These are phyloP conservation scores for Luffa aegyptiaca DNA, from an alignment of 306 rosid genomes.

Conservation along the genomic window DNA sequence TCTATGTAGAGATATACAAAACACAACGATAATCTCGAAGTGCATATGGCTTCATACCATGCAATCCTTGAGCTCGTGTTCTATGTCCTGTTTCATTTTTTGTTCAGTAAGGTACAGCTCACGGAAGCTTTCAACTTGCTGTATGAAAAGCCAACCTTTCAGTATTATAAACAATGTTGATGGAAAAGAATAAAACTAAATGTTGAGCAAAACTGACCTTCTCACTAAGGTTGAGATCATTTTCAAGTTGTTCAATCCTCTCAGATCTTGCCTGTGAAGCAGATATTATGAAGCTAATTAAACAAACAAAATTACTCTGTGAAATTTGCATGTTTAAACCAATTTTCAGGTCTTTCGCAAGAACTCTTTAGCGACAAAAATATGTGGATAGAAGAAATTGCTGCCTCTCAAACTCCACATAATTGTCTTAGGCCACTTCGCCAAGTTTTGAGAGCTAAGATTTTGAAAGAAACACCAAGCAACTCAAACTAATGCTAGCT, in stretches of 20 bases:
- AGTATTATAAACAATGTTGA: not conserved
- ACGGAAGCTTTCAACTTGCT: conserved; percentile 66
- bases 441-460: not conserved
- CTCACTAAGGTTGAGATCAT: conserved; percentile 48
- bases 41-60: conserved; percentile 28
- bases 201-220: conserved; percentile 36
- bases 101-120: conserved; percentile 67
- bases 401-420: not conserved
- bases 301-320: not conserved
- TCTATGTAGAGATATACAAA: not conserved
- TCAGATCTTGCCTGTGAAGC: conserved; percentile 56
- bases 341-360: not conserved
- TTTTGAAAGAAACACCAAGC: not conserved
- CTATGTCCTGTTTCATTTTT: conserved; percentile 64
- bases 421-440: not conserved
- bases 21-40: not conserved
- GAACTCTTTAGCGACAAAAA: not conserved
- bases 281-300: not conserved
- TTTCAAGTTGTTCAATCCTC: conserved; percentile 79
- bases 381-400: not conserved
- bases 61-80: conserved; percentile 68
- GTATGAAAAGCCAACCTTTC: conserved; percentile 19
- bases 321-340: not conserved
- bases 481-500: no score
- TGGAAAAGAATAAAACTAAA: conserved; percentile 1